Evolutionary conservation across 208 protist species (phyloP), one percentile per base, ranked within the genome.

Genomic region (Crithidia fasciculata): DNA sequence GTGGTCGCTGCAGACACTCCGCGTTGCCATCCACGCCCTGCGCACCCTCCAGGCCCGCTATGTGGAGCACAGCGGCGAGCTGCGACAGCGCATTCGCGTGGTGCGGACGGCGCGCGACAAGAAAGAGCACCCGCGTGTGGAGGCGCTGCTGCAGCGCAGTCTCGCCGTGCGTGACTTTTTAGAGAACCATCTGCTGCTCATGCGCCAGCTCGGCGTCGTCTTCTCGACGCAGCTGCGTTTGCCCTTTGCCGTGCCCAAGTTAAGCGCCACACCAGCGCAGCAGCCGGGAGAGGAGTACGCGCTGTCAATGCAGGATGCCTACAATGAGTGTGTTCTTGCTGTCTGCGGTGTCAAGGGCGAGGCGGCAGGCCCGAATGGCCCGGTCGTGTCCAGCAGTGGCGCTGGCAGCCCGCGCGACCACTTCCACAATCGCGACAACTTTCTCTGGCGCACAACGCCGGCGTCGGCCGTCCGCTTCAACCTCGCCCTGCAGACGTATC

Each of bases 401-500:
- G 8, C 7, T 19, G 4, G 45, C 54, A 0, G 28, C 28, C 28
- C 28, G 28, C 28, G 1, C 28, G 9, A 36, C 28, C 45, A 64
- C 39, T 53, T 56, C 67, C 40, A 18, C 5, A 6, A 12, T 7
- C 49, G 40, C 47, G n/a, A 54, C 19, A 74, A 65, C 57, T 71
- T 79, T 50, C 56, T 90, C 37, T 96, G 91, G 91, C 81, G 76
- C 55, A 82, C 85, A 16, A 80, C 50, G 16, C 43, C 72, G 10
- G 28, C 73, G 15, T 86, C 66, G n/a, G 61, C 59, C 53, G 73
- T 57, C 65, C 80, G 75, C 74, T 91, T 92, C 64, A 74, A 63
- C 59, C 75, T 36, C 7, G 84, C 86, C 2, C 10, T 88, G 10
- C 49, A 74, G 3, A 67, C 75, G n/a, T 96, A 96, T 64, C 60